These are phyloP conservation scores for Aspergillus calidoustus DNA, from an alignment of 2,329 filamentous ascomycete species.

Conservation along the genomic window DNA sequence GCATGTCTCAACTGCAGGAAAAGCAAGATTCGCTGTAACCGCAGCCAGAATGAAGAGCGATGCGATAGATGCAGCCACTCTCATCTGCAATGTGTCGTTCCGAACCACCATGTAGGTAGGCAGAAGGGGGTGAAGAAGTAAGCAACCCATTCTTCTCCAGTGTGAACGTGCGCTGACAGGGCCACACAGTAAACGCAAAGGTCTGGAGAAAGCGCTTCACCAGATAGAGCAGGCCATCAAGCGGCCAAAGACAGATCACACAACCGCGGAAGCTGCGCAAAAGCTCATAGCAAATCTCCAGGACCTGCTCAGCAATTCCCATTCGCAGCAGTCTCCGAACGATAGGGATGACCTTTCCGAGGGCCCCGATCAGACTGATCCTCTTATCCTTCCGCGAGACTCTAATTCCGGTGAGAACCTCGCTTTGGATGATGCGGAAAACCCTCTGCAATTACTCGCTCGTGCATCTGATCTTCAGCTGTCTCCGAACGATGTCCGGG, in stretches of 20 bases:
- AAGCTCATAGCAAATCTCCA: constrained; percentile 52
- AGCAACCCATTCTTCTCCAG: constrained; percentile 29
- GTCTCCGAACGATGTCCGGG: constrained; percentile 43
- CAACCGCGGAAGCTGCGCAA: constrained; percentile 48
- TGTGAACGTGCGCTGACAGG: constrained; percentile 15
- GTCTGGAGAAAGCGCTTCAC: constrained; percentile 73
- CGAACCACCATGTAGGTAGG: constrained; percentile 73
- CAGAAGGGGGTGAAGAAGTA: constrained; percentile 80
- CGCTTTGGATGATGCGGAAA: constrained; percentile 73
- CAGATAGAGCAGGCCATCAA: constrained; percentile 73
- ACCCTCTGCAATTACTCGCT: constrained; percentile 73
- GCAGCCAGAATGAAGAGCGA: constrained; percentile 54
- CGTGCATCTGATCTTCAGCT: constrained; percentile 71
- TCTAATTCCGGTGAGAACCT: constrained; percentile 56
- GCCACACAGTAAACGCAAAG: constrained; percentile 68
- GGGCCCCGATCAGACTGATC: constrained; percentile 30
- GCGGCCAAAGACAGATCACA: constrained; percentile 55
- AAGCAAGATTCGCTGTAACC: constrained; percentile 71
- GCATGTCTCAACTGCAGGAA: constrained; percentile 68
- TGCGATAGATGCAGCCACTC: constrained; percentile 67
- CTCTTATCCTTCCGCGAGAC: constrained; percentile 29
- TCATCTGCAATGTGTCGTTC: constrained; percentile 67
- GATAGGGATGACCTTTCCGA: constrained; percentile 38
- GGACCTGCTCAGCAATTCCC: constrained; percentile 56
- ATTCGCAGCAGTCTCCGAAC: constrained; percentile 41